Evolutionary conservation across 1,284 basidiomycete genomes (phyloP).

Genomic region (Ustilago cynodontis): DNA sequence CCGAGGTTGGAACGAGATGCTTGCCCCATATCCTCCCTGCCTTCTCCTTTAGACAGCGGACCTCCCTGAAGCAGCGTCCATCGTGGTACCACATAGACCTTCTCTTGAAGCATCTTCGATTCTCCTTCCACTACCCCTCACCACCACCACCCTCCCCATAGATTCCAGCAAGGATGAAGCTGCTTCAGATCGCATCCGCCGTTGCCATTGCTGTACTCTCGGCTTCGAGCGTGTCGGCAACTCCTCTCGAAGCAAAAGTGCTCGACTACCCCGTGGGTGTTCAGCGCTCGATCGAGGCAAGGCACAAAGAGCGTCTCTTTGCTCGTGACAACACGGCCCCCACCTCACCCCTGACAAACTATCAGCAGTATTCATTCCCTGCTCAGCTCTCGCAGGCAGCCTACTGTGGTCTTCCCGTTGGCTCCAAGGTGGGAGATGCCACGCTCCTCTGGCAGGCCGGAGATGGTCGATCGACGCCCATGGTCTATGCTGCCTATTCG

Average conservation of each 20-base stretch:
- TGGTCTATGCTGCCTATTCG: conserved; percentile 55
- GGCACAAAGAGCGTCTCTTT: conserved; percentile 24
- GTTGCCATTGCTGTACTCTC: conserved; percentile 21
- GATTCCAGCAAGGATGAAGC: conserved; percentile 15
- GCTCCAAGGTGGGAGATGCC: conserved; percentile 48
- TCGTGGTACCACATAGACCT: neutral
- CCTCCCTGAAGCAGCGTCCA: neutral
- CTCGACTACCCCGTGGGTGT: conserved; percentile 27
- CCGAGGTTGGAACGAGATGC: neutral
- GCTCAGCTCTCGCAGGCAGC: conserved; percentile 53
- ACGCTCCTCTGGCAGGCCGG: conserved; percentile 55
- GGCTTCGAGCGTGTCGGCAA: conserved; percentile 20
- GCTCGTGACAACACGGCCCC: conserved; percentile 28
- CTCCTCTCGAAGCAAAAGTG: conserved; percentile 6
- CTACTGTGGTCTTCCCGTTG: conserved; percentile 45
- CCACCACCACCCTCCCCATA: neutral
- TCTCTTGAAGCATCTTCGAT: neutral
- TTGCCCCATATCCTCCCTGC: neutral
- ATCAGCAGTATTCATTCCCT: conserved; percentile 42
- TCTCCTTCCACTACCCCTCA: neutral
- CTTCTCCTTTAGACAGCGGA: no score
- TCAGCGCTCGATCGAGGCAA: conserved; percentile 21
- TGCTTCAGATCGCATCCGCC: conserved; percentile 20
- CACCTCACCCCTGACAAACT: conserved; percentile 34
- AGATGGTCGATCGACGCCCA: conserved; percentile 50